Evolutionary conservation across 2,329 filamentous ascomycete genomes (phyloP), one percentile per base, ranked within the genome.

Genomic region (Alternaria triticimaculans): DNA sequence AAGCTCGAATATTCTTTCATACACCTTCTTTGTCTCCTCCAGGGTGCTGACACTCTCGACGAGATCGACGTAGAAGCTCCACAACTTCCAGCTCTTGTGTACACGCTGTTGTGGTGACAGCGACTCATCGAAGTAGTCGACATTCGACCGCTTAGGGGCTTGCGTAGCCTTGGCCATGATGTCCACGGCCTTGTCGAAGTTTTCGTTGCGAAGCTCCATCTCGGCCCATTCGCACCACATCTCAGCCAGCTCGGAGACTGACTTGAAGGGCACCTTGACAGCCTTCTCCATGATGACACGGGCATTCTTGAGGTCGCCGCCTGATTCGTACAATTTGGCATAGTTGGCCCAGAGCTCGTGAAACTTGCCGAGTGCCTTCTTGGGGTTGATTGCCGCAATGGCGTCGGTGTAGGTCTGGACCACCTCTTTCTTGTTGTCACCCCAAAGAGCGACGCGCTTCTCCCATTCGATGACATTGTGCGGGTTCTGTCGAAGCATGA

Each of bases 151-250:
- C 81, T 98, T 98, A 0, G 96, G 94, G n/a, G 96, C 93, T 79
- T 97, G 94, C 6, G 96, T 95, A 18, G 96, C 96, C 80, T 97
- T 98, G 44, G 93, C 92, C 94, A 99, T 97, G 77, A 99, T 95
- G 65, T 91, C 91, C 66, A 97, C 91, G 4, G 96, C 96, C 74
- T 92, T 91, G 77, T 98, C 94, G 69, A 98, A 97, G 76, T 98
- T 96, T 75, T 98, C 94, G 74, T 94, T 94, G 53, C 96, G 91
- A 53, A 99, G 86, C 80, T 99, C 96, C 92, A 99, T 93, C 81
- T 99, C 95, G 1, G 96, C 95, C 95, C 96, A 99, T 81, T 97
- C 94, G 68, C 96, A 96, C 96, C 96, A 99, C 87, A 96, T 97
- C 75, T 99, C 96, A 20, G 96, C 96, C 62, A 99, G 86, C 80